Conservation (phyloP, 495 filamentous ascomycete genomes). For the Oleoguttula mirabilis region DNA sequence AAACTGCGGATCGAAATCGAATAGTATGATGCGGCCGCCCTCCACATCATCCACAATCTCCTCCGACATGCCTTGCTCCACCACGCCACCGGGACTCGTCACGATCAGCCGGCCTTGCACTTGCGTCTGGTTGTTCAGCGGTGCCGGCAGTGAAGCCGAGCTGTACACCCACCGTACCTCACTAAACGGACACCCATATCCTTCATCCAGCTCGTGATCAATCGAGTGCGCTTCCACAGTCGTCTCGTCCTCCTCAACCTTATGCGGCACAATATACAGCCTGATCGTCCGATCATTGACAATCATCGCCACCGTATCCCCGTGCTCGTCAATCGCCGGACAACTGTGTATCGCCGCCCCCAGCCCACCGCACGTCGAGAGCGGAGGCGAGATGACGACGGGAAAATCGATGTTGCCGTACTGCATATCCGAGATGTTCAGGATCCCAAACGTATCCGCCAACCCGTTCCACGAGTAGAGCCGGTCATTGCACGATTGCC, state of each 20-base stretch:
- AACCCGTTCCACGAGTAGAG: slow-evolving; percentile 19
- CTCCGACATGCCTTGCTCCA: slow-evolving; percentile 9
- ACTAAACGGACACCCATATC: slow-evolving; percentile 18
- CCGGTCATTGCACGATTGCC: slow-evolving; percentile 14
- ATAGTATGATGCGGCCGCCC: slow-evolving; percentile 21
- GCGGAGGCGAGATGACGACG: slow-evolving; percentile 18
- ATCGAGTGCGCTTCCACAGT: slow-evolving; percentile 21
- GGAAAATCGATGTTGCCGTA: slow-evolving; percentile 21
- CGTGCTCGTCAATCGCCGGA: slow-evolving; percentile 19
- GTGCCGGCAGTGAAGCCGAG: slow-evolving; percentile 4
- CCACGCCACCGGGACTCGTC: slow-evolving; percentile 16
- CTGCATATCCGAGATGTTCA: slow-evolving; percentile 17
- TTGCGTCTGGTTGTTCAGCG: slow-evolving; percentile 7
- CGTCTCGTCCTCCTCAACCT: slow-evolving; percentile 5
- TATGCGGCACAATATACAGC: slow-evolving; percentile 19
- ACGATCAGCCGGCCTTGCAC: slow-evolving; percentile 18
- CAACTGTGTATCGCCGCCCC: slow-evolving; percentile 19
- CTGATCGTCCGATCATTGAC: slow-evolving; percentile 21
- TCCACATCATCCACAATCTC: slow-evolving; percentile 17
- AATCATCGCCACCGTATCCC: slow-evolving; percentile 21
- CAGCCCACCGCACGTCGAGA: slow-evolving; percentile 19
- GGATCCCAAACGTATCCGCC: slow-evolving; percentile 17
- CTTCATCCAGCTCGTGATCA: slow-evolving; percentile 22
- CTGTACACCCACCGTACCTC: slow-evolving; percentile 18
- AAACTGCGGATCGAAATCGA: slow-evolving; percentile 22